Base-by-base conservation (phyloP, 257 asterid genomes). In the Ilex asprella region DNA sequence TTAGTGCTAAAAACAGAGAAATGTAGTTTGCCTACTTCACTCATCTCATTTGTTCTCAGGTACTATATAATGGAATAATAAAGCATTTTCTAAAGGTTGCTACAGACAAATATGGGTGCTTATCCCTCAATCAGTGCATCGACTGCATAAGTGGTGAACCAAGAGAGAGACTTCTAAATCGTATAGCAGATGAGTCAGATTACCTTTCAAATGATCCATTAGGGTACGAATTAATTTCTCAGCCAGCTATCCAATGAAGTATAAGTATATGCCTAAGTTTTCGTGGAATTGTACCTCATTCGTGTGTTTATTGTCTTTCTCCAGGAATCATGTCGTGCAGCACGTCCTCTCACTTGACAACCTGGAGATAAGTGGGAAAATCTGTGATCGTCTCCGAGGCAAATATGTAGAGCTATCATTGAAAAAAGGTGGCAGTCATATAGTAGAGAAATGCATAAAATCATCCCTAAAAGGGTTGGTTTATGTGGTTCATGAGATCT, bases 311-410 rank as follows among this genome's bases (percentile, higher is more conserved):
- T 12, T 32, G 9, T 31, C 35, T 21, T 47, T 63, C 2, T 54
- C 9, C 71, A 82, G 86, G 72, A 85, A 80, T 66, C 76, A 68
- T 27, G 80, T 78, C 0, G 82, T 85, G 63, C 89, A 85, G 66
- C 51, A 66, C 2, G 75, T 65, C 6, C 49, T 82, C 9, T 2
- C 7, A 1, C 74, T 64, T 9, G 12, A 21, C 5, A 12, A 63
- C n/a, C 1, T 12, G 0, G 0, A 2, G 0, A 27, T 72, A 2
- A 74, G 16, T 0, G 1, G 1, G 0, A 50, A 1, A 21, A 76
- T 82, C 15, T 31, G 63, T 49, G 0, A 0, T 3, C 1, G 21
- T 10, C 79, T 85, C 0, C 0, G 32, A 41, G 76, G 76, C 0
- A 51, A 70, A n/a, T 70, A 47, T 43, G 35, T 62, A 16, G 46